These are phyloP conservation scores for Fusarium decemcellulare DNA, from an alignment of 2,329 filamentous ascomycete genomes.

Conservation along the genomic window DNA sequence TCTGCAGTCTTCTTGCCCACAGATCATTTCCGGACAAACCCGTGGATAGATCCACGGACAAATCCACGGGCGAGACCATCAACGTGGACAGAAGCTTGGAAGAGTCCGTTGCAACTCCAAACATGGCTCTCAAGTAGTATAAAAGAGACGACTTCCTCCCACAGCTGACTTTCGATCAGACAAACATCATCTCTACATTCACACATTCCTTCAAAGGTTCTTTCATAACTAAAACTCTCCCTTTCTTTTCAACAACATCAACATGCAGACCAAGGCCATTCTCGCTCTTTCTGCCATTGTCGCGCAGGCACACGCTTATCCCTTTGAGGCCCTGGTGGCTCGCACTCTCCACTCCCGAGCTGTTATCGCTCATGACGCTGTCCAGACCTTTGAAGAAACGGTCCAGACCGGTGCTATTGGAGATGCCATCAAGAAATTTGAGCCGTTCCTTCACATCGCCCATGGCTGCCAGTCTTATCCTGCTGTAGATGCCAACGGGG, in stretches of 20 bases:
- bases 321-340: slow-evolving; percentile 5
- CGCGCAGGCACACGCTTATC: slow-evolving; percentile 11
- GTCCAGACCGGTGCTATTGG: slow-evolving; percentile 45
- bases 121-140: no score
- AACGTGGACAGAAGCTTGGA: no score
- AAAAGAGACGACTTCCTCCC: no score
- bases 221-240: background rate
- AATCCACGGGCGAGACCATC: no score
- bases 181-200: background rate
- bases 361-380: slow-evolving; percentile 45
- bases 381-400: slow-evolving; percentile 44
- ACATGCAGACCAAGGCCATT: slow-evolving; percentile 8
- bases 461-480: slow-evolving; percentile 75
- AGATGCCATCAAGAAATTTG: slow-evolving; percentile 48
- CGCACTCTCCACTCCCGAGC: slow-evolving; percentile 24
- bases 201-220: background rate
- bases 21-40: no score
- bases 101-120: no score
- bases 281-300: slow-evolving; percentile 10
- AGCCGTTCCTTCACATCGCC: slow-evolving; percentile 57
- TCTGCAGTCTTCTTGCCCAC: no score
- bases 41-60: no score
- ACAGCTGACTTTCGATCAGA: no score
- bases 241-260: background rate
- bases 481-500: slow-evolving; percentile 68